Conservation (phyloP, 495 filamentous ascomycete species). For the Elaphomyces granulatus region DNA sequence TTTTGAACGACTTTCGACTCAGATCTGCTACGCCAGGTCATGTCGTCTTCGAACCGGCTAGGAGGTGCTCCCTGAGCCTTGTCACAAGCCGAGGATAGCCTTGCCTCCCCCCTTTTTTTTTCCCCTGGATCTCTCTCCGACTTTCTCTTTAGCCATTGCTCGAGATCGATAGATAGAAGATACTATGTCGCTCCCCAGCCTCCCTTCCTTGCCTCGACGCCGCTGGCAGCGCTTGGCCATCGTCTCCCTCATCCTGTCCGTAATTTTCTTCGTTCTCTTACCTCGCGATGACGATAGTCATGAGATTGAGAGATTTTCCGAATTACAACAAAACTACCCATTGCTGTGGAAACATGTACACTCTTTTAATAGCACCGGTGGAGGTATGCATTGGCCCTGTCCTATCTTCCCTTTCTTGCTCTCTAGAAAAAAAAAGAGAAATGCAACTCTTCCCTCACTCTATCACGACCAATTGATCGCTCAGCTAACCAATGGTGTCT, state of each 20-base stretch:
- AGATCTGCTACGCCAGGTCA: too few relatives aligned
- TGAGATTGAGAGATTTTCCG: not conserved
- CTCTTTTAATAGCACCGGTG: not conserved
- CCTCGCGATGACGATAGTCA: constrained; percentile 1
- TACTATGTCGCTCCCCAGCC: not conserved
- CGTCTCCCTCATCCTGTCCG: constrained; percentile 1
- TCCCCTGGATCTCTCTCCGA: too few relatives aligned
- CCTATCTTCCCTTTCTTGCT: not conserved
- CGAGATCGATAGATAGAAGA: not conserved
- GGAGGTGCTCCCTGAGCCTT: too few relatives aligned
- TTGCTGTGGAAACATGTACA: constrained; percentile 7
- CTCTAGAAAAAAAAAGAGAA: too few relatives aligned
- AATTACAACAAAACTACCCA: constrained; percentile 1
- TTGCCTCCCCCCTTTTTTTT: too few relatives aligned
- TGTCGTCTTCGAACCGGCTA: too few relatives aligned
- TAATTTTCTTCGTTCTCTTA: constrained; percentile 2
- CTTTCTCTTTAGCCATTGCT: too few relatives aligned
- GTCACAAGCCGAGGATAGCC: too few relatives aligned
- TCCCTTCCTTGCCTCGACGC: not conserved
- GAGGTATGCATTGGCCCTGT: constrained; percentile 2
- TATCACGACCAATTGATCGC: too few relatives aligned
- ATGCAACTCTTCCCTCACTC: not conserved
- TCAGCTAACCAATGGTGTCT: not conserved
- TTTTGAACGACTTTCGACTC: too few relatives aligned
- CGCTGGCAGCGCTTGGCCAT: constrained; percentile 7